Conservation (phyloP, 2,329 filamentous ascomycete genomes). For the Apiospora hydei region DNA sequence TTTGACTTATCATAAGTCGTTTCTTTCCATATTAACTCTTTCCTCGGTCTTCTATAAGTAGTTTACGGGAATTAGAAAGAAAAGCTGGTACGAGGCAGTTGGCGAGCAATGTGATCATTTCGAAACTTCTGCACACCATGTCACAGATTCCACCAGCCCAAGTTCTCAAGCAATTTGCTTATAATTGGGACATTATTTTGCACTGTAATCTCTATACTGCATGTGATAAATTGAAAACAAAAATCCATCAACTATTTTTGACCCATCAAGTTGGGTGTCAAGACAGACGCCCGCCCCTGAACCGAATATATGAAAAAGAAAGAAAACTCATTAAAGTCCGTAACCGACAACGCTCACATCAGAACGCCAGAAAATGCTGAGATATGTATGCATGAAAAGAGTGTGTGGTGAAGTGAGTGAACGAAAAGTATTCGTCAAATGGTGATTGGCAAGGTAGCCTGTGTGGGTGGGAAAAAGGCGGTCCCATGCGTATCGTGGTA, state of each 20-base stretch:
- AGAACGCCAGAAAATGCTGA: not conserved
- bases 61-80: no score
- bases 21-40: no score
- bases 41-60: not conserved
- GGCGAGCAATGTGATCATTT: no score
- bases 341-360: not conserved
- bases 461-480: not conserved
- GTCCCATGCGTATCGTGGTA: not conserved
- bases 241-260: not conserved
- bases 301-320: not conserved
- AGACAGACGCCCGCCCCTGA: not conserved
- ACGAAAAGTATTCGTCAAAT: not conserved
- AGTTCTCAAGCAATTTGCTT: not conserved
- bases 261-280: not conserved
- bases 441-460: not conserved
- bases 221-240: no score
- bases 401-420: not conserved
- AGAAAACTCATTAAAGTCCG: not conserved
- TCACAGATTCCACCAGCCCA: no score
- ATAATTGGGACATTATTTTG: not conserved
- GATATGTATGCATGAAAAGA: not conserved
- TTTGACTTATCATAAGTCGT: no score
- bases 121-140: no score
- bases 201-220: not conserved
- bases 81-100: no score